Conservation (phyloP, 768 basidiomycete species). For the Leccinum imitatum region DNA sequence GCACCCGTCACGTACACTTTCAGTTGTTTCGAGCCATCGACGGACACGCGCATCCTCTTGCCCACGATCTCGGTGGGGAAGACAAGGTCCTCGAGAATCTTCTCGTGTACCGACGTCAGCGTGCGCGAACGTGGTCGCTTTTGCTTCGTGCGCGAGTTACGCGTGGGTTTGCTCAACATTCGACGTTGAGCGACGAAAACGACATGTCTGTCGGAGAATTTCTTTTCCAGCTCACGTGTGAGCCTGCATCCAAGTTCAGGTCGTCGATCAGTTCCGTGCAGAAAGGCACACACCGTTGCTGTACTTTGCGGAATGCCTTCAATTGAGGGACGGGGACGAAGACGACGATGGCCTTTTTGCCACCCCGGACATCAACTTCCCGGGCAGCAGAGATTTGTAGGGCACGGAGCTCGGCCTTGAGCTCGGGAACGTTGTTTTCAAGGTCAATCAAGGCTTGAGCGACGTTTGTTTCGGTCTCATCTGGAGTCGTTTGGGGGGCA, state of each 20-base stretch:
- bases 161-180: slow-evolving; percentile 96
- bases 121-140: slow-evolving; percentile 97
- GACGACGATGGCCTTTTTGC: slow-evolving; percentile 98
- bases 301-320: slow-evolving; percentile 98
- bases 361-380: slow-evolving; percentile 98
- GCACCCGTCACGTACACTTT: slow-evolving; percentile 80
- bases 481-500: slow-evolving; percentile 84
- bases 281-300: slow-evolving; percentile 66
- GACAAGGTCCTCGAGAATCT: slow-evolving; percentile 98
- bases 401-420: slow-evolving; percentile 93
- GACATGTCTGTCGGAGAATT: slow-evolving; percentile 99
- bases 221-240: slow-evolving; percentile 99
- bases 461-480: slow-evolving; percentile 88
- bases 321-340: slow-evolving; percentile 97
- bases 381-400: slow-evolving; percentile 98
- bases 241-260: slow-evolving; percentile 54
- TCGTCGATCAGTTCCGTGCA: neutral
- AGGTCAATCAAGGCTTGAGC: slow-evolving; percentile 97
- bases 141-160: slow-evolving; percentile 89
- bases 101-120: slow-evolving; percentile 96
- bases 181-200: slow-evolving; percentile 98
- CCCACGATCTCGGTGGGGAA: slow-evolving; percentile 99
- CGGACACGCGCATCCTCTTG: slow-evolving; percentile 91
- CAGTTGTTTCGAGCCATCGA: slow-evolving; percentile 92
- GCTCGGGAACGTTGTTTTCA: slow-evolving; percentile 97